Conservation (phyloP, 495 filamentous ascomycete species). For the Cercophora newfieldiana region DNA sequence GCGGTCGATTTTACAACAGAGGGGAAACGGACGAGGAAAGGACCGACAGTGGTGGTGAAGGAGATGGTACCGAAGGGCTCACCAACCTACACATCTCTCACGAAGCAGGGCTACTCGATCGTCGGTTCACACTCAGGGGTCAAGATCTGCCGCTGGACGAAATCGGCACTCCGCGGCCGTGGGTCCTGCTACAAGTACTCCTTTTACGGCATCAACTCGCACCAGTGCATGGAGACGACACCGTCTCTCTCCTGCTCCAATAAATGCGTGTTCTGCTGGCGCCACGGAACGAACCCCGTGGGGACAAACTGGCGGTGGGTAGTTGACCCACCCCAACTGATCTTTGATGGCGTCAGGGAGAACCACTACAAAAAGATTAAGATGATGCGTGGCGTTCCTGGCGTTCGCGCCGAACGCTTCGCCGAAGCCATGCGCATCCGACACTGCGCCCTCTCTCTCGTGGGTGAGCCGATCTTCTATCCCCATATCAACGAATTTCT, state of each 20-base stretch:
- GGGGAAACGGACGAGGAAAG: slow-evolving; percentile 41
- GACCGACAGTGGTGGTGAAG: slow-evolving; percentile 55
- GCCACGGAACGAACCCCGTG: slow-evolving; percentile 94
- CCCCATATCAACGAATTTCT: slow-evolving; percentile 93
- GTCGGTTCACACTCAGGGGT: slow-evolving; percentile 94
- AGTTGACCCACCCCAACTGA: slow-evolving; percentile 83
- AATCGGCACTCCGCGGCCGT: slow-evolving; percentile 91
- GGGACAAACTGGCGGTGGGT: slow-evolving; percentile 96
- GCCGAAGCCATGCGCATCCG: slow-evolving; percentile 89
- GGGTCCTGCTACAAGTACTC: slow-evolving; percentile 97
- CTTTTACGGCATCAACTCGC: slow-evolving; percentile 94
- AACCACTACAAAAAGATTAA: slow-evolving; percentile 97
- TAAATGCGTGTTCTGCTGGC: slow-evolving; percentile 99
- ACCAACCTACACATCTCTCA: slow-evolving; percentile 82
- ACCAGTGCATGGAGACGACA: slow-evolving; percentile 97
- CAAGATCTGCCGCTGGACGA: slow-evolving; percentile 98
- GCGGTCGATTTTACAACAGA: slow-evolving; percentile 80
- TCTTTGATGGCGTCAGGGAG: slow-evolving; percentile 85
- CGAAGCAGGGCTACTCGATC: slow-evolving; percentile 95
- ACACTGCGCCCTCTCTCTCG: slow-evolving; percentile 86
- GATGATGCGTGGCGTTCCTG: slow-evolving; percentile 90
- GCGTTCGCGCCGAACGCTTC: slow-evolving; percentile 87
- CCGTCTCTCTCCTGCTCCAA: slow-evolving; percentile 94
- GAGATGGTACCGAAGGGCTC: slow-evolving; percentile 93
- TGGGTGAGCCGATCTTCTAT: slow-evolving; percentile 97